Conservation (phyloP, 305 asterid species). For the Solanum hybrid region DNA sequence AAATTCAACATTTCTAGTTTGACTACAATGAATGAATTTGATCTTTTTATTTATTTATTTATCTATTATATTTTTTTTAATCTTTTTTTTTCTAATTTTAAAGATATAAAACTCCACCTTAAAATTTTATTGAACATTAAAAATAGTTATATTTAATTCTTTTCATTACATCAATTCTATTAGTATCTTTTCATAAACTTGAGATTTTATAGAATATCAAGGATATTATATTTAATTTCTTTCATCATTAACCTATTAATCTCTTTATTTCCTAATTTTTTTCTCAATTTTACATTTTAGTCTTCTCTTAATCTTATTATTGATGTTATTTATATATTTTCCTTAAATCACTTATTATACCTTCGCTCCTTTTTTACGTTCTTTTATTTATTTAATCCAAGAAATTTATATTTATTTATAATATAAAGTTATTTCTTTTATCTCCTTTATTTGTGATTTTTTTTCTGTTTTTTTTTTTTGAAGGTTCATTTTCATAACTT, state of each 20-base stretch:
- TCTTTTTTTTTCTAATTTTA: no score
- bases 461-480: no score
- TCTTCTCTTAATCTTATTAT: not conserved
- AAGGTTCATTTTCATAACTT: not conserved
- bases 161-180: no score
- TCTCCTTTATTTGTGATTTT: not conserved
- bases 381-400: not conserved
- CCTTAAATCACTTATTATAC: not conserved
- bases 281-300: not conserved
- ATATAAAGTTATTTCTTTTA: not conserved
- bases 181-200: not conserved
- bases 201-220: not conserved
- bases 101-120: no score
- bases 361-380: no score
- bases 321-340: not conserved
- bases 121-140: no score
- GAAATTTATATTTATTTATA: not conserved
- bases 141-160: no score
- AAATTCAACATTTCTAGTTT: not conserved
- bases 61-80: no score
- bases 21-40: not conserved
- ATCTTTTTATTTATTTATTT: no score
- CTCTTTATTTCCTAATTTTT: not conserved
- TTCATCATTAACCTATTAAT: not conserved
- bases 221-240: not conserved